Evolutionary conservation across 768 basidiomycete species (phyloP).

Genomic region (Pisolithus albus): DNA sequence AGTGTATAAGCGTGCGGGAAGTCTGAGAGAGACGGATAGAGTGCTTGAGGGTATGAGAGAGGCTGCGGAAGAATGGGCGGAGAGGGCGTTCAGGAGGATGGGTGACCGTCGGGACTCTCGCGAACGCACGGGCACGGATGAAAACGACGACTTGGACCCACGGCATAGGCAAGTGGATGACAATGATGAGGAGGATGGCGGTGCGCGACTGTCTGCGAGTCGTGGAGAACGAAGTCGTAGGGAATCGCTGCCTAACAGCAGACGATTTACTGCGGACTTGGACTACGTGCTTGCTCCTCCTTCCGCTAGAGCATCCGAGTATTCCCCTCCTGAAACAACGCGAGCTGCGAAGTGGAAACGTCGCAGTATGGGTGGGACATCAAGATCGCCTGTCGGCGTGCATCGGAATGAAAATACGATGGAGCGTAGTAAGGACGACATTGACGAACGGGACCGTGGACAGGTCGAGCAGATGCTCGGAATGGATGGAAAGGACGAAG

Average conservation of each 20-base stretch:
- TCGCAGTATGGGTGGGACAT: not conserved
- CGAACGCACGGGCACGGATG: not conserved
- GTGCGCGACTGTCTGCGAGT: not conserved
- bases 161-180: not conserved
- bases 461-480: too few species aligned
- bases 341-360: conserved; percentile 22
- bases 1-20: conserved; percentile 30
- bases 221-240: not conserved
- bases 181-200: not conserved
- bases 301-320: conserved; percentile 15
- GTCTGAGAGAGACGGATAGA: conserved; percentile 33
- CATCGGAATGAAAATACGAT: not conserved
- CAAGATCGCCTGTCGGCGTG: not conserved
- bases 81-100: not conserved
- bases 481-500: too few species aligned
- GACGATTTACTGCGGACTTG: not conserved
- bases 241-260: not conserved
- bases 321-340: conserved; percentile 24
- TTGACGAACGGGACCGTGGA: not conserved
- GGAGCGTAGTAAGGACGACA: not conserved
- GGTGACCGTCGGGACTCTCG: not conserved
- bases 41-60: conserved; percentile 33
- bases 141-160: not conserved
- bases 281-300: conserved; percentile 9
- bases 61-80: conserved; percentile 27